Conservation (phyloP, 2,329 filamentous ascomycete species). For the Neofusicoccum parvum region DNA sequence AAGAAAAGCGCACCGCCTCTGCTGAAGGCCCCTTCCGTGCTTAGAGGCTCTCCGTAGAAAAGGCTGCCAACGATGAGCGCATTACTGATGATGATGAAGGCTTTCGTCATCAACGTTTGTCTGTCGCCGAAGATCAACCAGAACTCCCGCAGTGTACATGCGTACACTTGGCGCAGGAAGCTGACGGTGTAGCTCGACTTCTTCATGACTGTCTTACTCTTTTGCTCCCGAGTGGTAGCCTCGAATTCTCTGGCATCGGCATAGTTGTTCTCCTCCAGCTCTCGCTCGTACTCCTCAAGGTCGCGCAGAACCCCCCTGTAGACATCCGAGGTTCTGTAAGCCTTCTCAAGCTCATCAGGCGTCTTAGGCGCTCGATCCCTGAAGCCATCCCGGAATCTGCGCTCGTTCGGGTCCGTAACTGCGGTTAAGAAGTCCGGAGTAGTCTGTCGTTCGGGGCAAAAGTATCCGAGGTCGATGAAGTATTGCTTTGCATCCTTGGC, state of each 20-base stretch:
- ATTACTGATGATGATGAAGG: constrained; percentile 76
- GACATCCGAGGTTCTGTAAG: constrained; percentile 65
- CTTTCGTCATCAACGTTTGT: constrained; percentile 74
- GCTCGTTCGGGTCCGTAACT: constrained; percentile 72
- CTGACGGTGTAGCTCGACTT: constrained; percentile 77
- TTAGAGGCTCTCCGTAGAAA: constrained; percentile 68
- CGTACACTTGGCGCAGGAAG: constrained; percentile 69
- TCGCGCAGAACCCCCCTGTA: constrained; percentile 65
- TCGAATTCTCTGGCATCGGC: constrained; percentile 67
- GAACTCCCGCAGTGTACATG: constrained; percentile 71
- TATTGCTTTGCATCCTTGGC: constrained; percentile 64
- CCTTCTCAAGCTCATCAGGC: constrained; percentile 66
- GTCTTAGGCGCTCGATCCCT: constrained; percentile 70
- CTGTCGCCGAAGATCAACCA: constrained; percentile 78
- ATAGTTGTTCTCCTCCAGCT: constrained; percentile 59
- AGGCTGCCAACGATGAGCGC: constrained; percentile 75
- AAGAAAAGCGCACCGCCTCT: constrained; percentile 68
- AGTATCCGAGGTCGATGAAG: constrained; percentile 67
- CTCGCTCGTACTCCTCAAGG: constrained; percentile 61
- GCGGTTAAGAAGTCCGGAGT: constrained; percentile 79
- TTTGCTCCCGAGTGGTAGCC: constrained; percentile 64
- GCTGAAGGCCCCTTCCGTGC: constrained; percentile 64
- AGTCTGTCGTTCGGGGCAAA: constrained; percentile 63
- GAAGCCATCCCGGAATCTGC: constrained; percentile 60
- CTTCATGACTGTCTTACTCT: constrained; percentile 66